phyloP scores from a whole-genome alignment of 225 moss, liverwort and hornwort species.

The Straminergon stramineum region DNA sequence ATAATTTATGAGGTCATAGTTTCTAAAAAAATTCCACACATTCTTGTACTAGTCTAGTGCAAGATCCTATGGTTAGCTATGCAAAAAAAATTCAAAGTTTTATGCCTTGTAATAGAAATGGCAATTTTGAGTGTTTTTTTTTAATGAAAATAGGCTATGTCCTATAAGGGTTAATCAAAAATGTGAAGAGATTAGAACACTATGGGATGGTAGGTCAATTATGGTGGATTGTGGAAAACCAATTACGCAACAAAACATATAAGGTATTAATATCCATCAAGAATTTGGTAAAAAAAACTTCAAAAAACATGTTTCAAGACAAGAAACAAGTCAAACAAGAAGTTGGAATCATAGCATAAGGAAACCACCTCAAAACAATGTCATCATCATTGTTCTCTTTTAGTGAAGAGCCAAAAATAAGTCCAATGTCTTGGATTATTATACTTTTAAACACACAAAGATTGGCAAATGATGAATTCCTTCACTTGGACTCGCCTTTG shows the following conservation, averaged over 20 bases:
- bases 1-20: not conserved
- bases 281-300: not conserved
- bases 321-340: not conserved
- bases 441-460: not conserved
- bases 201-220: not conserved
- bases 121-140: not conserved
- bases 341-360: not conserved
- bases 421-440: not conserved
- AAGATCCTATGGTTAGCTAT: not conserved
- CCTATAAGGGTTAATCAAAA: not conserved
- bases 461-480: not conserved
- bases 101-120: not conserved
- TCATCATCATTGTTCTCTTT: not conserved
- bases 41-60: not conserved
- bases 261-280: not conserved
- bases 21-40: not conserved
- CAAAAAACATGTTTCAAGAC: accelerated
- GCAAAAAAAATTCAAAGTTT: not conserved
- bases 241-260: not conserved
- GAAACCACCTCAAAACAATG: not conserved
- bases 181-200: not conserved
- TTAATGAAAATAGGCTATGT: not conserved
- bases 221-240: not conserved
- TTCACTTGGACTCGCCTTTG: accelerated
- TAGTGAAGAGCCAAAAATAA: not conserved